Evolutionary conservation across 2,329 filamentous ascomycete genomes (phyloP).

Genomic region (Karstenula rhodostoma): DNA sequence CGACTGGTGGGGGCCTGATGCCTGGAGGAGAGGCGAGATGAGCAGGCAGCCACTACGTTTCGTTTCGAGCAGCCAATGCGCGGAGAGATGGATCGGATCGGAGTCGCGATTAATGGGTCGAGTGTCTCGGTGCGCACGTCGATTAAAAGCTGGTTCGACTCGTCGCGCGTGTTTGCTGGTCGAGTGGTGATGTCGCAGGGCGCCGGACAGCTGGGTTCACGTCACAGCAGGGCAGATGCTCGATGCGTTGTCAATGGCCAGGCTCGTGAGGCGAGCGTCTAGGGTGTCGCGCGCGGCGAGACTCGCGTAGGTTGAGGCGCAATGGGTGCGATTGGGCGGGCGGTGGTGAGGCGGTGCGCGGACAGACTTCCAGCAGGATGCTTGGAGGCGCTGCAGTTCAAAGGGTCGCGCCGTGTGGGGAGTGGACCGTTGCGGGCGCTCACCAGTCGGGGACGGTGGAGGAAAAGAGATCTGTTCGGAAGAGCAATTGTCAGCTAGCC

Average conservation of each 20-base stretch:
- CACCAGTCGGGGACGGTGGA: constrained; percentile 43
- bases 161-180: constrained; percentile 44
- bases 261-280: constrained; percentile 48
- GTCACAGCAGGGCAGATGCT: constrained; percentile 48
- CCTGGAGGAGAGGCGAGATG: constrained; percentile 44
- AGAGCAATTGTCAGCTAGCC: constrained; percentile 48
- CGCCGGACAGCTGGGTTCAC: constrained; percentile 44
- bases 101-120: constrained; percentile 29
- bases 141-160: constrained; percentile 34
- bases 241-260: constrained; percentile 56
- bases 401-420: constrained; percentile 48
- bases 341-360: constrained; percentile 44
- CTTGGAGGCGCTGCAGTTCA: constrained; percentile 32
- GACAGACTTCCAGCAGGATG: constrained; percentile 19
- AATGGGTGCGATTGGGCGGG: constrained; percentile 35
- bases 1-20: constrained; percentile 43
- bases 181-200: constrained; percentile 40
- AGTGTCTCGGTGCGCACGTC: constrained; percentile 25
- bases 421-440: constrained; percentile 42
- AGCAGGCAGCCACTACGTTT: constrained; percentile 40
- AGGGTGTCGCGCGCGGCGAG: constrained; percentile 39
- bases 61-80: constrained; percentile 30
- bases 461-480: constrained; percentile 36
- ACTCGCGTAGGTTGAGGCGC: constrained; percentile 44
- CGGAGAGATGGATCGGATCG: constrained; percentile 32